phyloP scores from a whole-genome alignment of 2,329 filamentous ascomycete species.

The Helotiales sp. region DNA sequence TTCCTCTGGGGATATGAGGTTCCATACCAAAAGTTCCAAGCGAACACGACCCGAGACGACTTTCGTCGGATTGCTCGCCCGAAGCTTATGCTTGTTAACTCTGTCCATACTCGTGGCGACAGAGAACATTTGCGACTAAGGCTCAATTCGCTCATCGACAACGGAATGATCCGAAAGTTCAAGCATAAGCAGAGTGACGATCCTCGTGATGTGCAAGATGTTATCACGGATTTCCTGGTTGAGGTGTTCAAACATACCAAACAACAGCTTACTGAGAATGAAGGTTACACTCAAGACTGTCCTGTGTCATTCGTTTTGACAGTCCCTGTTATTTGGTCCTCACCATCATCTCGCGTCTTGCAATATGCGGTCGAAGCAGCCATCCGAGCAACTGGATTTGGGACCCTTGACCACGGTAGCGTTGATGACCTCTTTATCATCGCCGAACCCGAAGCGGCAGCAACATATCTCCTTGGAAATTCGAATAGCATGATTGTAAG shows the following conservation, averaged over 20 bases:
- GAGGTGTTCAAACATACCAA: constrained; percentile 20
- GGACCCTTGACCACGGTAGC: constrained; percentile 8
- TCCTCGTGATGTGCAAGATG: constrained; percentile 20
- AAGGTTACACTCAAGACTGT: not conserved
- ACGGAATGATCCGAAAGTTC: constrained; percentile 17
- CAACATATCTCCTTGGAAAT: constrained; percentile 28
- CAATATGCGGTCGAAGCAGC: constrained; percentile 16
- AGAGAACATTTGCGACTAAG: constrained; percentile 6
- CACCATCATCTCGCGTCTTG: constrained; percentile 13
- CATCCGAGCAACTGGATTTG: constrained; percentile 11
- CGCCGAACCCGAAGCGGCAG: constrained; percentile 34
- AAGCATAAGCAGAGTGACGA: constrained; percentile 1
- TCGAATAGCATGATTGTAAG: constrained; percentile 16
- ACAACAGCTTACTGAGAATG: constrained; percentile 14
- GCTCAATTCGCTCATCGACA: constrained; percentile 9
- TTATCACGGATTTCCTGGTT: constrained; percentile 19
- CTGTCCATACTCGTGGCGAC: constrained; percentile 13
- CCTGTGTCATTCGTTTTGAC: constrained; percentile 18
- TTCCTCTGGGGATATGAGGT: constrained; percentile 17
- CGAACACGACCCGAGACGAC: constrained; percentile 10
- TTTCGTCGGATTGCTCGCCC: constrained; percentile 13
- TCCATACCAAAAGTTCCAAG: constrained; percentile 8
- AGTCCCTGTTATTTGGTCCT: constrained; percentile 19
- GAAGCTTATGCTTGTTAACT: constrained; percentile 21
- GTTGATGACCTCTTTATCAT: constrained; percentile 34